Percentiles rank a stretch among this genome's conserved stretches.
phyloP scores from a whole-genome alignment of 768 basidiomycete genomes.

The Kwoniella europaea region DNA sequence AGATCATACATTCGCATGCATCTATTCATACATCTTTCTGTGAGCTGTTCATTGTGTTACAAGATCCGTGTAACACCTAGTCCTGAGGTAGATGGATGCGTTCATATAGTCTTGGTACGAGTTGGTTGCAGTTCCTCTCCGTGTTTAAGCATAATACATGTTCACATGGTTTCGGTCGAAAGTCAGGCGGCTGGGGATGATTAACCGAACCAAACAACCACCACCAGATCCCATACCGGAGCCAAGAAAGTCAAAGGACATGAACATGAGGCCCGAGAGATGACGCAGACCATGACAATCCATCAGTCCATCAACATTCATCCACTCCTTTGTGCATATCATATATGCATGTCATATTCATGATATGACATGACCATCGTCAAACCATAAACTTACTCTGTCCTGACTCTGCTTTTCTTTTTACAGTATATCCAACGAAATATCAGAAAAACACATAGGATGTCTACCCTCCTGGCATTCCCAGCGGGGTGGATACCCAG shows the following conservation, averaged over 20 bases:
- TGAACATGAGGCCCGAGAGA: background rate
- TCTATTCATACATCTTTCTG: background rate
- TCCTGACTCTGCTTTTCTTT: background rate
- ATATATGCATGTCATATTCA: background rate
- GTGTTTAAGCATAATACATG: background rate
- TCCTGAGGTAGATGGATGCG: too few species aligned
- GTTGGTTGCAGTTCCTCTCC: too few species aligned
- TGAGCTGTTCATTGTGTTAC: too few species aligned
- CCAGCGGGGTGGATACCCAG: conserved; percentile 67
- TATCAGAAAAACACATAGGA: background rate
- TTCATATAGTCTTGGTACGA: too few species aligned
- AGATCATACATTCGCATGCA: background rate
- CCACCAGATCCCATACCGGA: too few species aligned
- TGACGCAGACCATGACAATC: background rate
- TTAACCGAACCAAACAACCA: background rate
- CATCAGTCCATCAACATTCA: background rate
- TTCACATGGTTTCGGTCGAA: background rate
- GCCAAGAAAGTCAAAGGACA: background rate
- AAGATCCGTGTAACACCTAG: too few species aligned
- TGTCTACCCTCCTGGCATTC: conserved; percentile 50
- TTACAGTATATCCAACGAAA: background rate
- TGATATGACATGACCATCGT: background rate
- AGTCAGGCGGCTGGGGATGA: background rate
- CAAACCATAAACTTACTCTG: background rate
- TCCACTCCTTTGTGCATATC: background rate